Base-by-base conservation (phyloP, 2,329 filamentous ascomycete species). In the Graphilbum sp. region DNA sequence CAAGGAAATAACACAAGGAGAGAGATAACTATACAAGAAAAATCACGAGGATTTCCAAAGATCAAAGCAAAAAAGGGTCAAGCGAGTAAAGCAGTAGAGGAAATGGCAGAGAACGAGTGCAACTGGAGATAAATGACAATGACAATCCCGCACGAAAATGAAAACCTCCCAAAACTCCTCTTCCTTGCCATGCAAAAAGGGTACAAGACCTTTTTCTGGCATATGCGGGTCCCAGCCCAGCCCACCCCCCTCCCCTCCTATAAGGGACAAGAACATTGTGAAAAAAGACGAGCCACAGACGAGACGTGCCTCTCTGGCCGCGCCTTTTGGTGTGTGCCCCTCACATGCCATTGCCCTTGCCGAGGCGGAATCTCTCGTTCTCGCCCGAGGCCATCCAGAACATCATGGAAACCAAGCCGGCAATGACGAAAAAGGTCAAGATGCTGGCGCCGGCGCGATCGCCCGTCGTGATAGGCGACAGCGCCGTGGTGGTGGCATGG, bases 361-460 rank as follows among this genome's bases (percentile, higher is more conserved):
- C 41, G 9, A 45, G 15, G n/a, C 33, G 42, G 40, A 46, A 43
- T 10, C 46, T 37, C 18, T 43, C 43, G 37, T 29, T 38, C 36
- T 47, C 46, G 33, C 41, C 43, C 2, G 44, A 45, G 49, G 37
- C 57, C 58, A 58, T 48, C 59, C 59, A 62, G 5, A 49, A 45
- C 8, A 58, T 46, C 2, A 56, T 53, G 5, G 54, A 52, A 25
- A 57, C 42, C 29, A 62, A 43, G 10, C 47, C 40, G 13, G 52
- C 41, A 34, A 59, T 40, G 10, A 46, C 17, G 16, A 62, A 23
- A 1, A 52, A 50, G 6, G 62, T 64, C 35, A 64, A 39, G 13
- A 64, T 54, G 2, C 55, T 56, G 0, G 61, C 62, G 5, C 62
- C 62, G 2, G 55, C 61, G 27, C 49, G 52, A 44, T 64, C 61